These are phyloP conservation scores for Daldinia decipiens DNA, from an alignment of 495 filamentous ascomycete genomes.

Conservation along the genomic window DNA sequence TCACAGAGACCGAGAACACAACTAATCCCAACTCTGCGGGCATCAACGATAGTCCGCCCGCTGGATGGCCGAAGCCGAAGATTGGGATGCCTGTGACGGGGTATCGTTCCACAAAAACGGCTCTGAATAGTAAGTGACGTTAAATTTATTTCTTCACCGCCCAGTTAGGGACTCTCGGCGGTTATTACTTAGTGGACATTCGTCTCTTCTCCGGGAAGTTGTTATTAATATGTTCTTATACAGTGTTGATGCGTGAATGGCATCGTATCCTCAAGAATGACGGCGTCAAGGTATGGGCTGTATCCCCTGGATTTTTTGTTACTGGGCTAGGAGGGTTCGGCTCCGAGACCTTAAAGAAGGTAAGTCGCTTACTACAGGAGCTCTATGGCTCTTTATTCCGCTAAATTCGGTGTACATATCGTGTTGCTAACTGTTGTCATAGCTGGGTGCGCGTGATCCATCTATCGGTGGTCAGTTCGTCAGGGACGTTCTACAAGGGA, in stretches of 20 bases:
- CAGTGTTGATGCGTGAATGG: slow-evolving; percentile 71
- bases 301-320: slow-evolving; percentile 67
- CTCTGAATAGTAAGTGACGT: slow-evolving; percentile 59
- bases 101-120: slow-evolving; percentile 68
- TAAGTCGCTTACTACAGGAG: slow-evolving; percentile 21
- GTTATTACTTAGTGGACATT: not conserved
- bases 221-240: not conserved
- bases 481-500: slow-evolving; percentile 58
- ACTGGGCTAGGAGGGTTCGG: slow-evolving; percentile 59
- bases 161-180: no score
- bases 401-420: not conserved
- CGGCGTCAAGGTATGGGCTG: slow-evolving; percentile 67
- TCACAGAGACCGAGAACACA: slow-evolving; percentile 52
- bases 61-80: slow-evolving; percentile 55
- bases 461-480: slow-evolving; percentile 57
- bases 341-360: slow-evolving; percentile 49
- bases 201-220: not conserved
- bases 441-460: slow-evolving; percentile 58
- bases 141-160: not conserved
- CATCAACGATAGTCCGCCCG: slow-evolving; percentile 51
- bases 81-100: slow-evolving; percentile 34
- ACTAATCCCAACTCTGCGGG: slow-evolving; percentile 9
- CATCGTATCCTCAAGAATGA: slow-evolving; percentile 61
- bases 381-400: not conserved
- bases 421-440: not conserved